Evolutionary conservation across 805 yeast genomes (phyloP), one percentile per base, ranked within the genome.

Genomic region (Cyberlindnera nakhonratchasimensis): DNA sequence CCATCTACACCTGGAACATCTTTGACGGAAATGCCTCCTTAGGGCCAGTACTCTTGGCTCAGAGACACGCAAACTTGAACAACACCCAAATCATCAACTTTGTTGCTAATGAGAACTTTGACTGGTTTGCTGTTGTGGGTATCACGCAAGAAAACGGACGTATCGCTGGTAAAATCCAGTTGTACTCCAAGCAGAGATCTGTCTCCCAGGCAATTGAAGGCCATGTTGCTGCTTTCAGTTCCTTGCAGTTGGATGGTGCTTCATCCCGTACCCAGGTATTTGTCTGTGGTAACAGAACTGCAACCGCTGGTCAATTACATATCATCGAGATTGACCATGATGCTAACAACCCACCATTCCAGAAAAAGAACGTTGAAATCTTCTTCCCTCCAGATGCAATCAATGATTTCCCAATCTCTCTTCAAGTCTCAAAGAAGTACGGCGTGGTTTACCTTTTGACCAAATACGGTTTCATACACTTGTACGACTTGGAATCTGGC

Each of bases 131-230:
- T 18, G 77, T 90, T 43, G 88, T 87, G 48, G 99, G 99, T 56
- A 89, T 93, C 58, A 82, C 95, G 25, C 96, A 89, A 66, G 96
- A 88, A 61, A 83, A 84, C 54, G 95, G 95, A 51, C 80, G 95
- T 57, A 87, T 93, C 53, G 96, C 88, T 25, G 99, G 99, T 61
- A 95, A 87, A 67, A 86, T 91, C 62, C 99, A 93, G 71, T 78
- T 93, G 49, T 93, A 71, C 67, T 85, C 96, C 46, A 85, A 83
- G 62, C 79, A 82, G 40, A 82, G 98, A 68, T 85, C 86, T 60
- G 86, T 91, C 29, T 90, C 97, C 12, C 99, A 93, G 69, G 90
- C 96, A 17, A 87, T 93, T 55, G 98, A 93, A 61, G 99, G 99
- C 57, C 99, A 93, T 65, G 98, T 95, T 42, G 93, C 96, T 46